Base-by-base conservation (phyloP, 1,284 basidiomycete genomes). In the Ganoderma sinense region DNA sequence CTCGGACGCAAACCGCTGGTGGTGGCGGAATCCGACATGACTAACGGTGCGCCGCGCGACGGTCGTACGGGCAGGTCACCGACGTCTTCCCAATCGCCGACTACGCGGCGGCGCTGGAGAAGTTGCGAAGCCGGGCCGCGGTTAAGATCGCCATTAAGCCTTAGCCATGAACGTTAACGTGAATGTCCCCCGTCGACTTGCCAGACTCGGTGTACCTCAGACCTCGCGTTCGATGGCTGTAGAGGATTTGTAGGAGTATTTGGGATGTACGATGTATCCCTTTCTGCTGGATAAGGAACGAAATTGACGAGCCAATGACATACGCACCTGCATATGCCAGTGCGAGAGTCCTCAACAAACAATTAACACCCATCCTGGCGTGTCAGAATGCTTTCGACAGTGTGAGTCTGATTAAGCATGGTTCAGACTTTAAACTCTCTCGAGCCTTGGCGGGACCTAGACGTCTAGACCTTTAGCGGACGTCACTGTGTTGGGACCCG, bases 71-170 rank as follows among this genome's bases (percentile, higher is more conserved):
- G 23, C n/a, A 89, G 88, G 85, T 91, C 68, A 93, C 94, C 39
- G 89, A 96, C 77, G 81, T 89, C 48, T 96, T 89, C 83, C 87
- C 88, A 74, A 82, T 97, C 73, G 88, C 90, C 69, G 91, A 96
- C 66, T 96, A 90, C 82, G 92, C 95, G 80, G 83, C 87, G 69
- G 95, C 94, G 20, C 82, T 97, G 67, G 92, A 96, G 81, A 95
- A 94, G 86, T 91, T 96, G 92, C 91, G 87, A 74, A 91, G 88
- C 77, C 86, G 89, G 71, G 84, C 83, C 2, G 91, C 91, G 55
- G 80, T 93, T 68, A 93, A 94, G 82, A 89, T 93, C 74, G 88
- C 85, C 29, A 87, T 93, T 73, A 90, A 84, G 73, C 87, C 87
- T 40, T 86, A 75, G 23, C 39, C 39, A 55, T 29, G 29, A 55